Percentiles rank a stretch among this genome's conserved stretches.
phyloP scores from a whole-genome alignment of 805 yeast genomes.

The Ogataea haglerorum region DNA sequence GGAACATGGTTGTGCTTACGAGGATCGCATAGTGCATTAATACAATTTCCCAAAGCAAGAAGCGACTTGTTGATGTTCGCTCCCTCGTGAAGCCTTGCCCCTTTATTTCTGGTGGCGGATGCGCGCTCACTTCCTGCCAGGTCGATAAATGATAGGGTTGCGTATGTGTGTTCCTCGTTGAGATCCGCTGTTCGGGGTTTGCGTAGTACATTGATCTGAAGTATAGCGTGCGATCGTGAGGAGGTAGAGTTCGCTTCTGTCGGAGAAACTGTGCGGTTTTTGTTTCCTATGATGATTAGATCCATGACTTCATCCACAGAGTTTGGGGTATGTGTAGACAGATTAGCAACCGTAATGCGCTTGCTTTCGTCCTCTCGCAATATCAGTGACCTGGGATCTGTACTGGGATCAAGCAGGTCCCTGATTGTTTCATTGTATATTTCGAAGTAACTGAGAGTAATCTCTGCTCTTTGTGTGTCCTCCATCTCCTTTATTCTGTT shows the following conservation, averaged over 20 bases:
- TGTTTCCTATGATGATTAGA: constrained; percentile 66
- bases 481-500: constrained; percentile 50
- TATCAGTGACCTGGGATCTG: constrained; percentile 38
- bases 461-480: constrained; percentile 55
- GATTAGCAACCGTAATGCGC: constrained; percentile 66
- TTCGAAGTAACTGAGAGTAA: constrained; percentile 73
- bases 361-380: constrained; percentile 70
- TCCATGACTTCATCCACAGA: constrained; percentile 76
- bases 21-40: constrained; percentile 82
- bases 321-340: constrained; percentile 58
- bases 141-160: constrained; percentile 84
- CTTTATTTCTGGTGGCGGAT: constrained; percentile 80
- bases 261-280: constrained; percentile 75
- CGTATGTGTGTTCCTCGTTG: constrained; percentile 65
- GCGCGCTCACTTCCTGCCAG: constrained; percentile 96
- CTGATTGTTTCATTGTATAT: constrained; percentile 87
- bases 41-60: constrained; percentile 89
- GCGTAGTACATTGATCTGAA: constrained; percentile 71
- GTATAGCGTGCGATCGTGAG: constrained; percentile 90
- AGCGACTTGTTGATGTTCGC: constrained; percentile 90
- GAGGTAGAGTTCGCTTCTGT: constrained; percentile 91
- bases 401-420: constrained; percentile 64
- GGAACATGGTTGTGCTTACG: constrained; percentile 74
- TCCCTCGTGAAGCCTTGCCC: constrained; percentile 80
- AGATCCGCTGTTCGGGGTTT: constrained; percentile 58